phyloP scores from a whole-genome alignment of 805 yeast genomes.

The Candida railenensis region DNA sequence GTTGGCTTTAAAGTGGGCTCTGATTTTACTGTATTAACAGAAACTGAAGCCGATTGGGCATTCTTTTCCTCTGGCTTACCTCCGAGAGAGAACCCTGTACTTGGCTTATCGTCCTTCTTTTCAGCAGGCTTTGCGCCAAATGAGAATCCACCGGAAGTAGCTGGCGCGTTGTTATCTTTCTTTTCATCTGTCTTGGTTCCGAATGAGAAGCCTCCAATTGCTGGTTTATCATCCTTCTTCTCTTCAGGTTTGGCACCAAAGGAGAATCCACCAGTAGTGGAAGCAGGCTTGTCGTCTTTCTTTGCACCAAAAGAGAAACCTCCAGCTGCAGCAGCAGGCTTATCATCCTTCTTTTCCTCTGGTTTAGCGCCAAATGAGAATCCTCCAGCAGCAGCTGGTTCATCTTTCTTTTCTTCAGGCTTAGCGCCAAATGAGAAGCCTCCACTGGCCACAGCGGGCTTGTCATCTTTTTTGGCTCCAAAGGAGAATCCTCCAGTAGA shows the following conservation, averaged over 20 bases:
- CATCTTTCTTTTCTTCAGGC: slow-evolving; percentile 7
- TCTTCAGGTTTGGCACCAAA: slow-evolving; percentile 21
- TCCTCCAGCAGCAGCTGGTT: slow-evolving; percentile 8
- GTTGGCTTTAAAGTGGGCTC: slow-evolving; percentile 43
- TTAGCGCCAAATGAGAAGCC: slow-evolving; percentile 11
- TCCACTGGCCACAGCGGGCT: slow-evolving; percentile 4
- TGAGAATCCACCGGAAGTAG: slow-evolving; percentile 11
- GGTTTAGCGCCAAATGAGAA: slow-evolving; percentile 9
- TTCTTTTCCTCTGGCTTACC: slow-evolving; percentile 12
- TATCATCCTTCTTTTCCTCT: slow-evolving; percentile 8
- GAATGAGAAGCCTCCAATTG: slow-evolving; percentile 8
- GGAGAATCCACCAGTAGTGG: slow-evolving; percentile 17
- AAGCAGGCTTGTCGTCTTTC: slow-evolving; percentile 16
- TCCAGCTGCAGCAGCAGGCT: slow-evolving; percentile 7
- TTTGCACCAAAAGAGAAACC: slow-evolving; percentile 20
- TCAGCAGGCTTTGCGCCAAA: slow-evolving; percentile 14
- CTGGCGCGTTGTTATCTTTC: slow-evolving; percentile 10
- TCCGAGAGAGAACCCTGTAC: slow-evolving; percentile 25
- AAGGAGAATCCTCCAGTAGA: slow-evolving; percentile 16
- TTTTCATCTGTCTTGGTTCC: slow-evolving; percentile 9
- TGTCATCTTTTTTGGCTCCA: slow-evolving; percentile 15
- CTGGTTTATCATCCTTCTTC: slow-evolving; percentile 10
- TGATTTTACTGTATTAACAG: slow-evolving; percentile 11
- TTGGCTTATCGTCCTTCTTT: slow-evolving; percentile 20
- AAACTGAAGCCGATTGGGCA: slow-evolving; percentile 8